Percentiles rank a stretch among this genome's conserved stretches.
phyloP scores from a whole-genome alignment of 495 filamentous ascomycete species.

The Copromyces sp. region DNA sequence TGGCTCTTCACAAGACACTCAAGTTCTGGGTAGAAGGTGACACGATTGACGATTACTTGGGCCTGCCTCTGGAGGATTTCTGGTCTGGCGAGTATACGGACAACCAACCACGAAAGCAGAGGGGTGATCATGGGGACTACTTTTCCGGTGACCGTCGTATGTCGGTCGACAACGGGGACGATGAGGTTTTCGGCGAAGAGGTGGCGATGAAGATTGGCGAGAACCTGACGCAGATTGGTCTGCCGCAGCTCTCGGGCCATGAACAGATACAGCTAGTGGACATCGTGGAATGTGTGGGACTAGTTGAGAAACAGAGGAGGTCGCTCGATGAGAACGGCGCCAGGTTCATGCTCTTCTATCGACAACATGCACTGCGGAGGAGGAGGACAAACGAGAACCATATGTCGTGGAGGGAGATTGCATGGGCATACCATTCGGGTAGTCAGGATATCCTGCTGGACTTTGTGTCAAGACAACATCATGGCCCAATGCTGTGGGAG shows the following conservation, averaged over 20 bases:
- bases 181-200: conserved; percentile 59
- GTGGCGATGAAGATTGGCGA: conserved; percentile 65
- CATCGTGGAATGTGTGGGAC: conserved; percentile 78
- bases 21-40: conserved; percentile 82
- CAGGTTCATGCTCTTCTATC: conserved; percentile 83
- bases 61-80: conserved; percentile 62
- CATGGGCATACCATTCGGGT: conserved; percentile 84
- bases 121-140: conserved; percentile 17
- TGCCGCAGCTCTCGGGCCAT: conserved; percentile 78
- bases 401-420: conserved; percentile 86
- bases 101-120: conserved; percentile 6
- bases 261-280: conserved; percentile 84
- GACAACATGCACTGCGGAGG: conserved; percentile 68
- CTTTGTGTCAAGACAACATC: conserved; percentile 71
- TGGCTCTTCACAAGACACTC: conserved; percentile 65
- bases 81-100: conserved; percentile 18
- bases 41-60: conserved; percentile 66
- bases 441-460: conserved; percentile 91
- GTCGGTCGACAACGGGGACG: conserved; percentile 40
- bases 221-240: conserved; percentile 56
- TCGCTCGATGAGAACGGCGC: conserved; percentile 91
- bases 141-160: conserved; percentile 16
- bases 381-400: conserved; percentile 52
- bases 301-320: conserved; percentile 78
- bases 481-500: conserved; percentile 70